Conservation (phyloP, 768 basidiomycete genomes). For the Hygrocybe punicea region DNA sequence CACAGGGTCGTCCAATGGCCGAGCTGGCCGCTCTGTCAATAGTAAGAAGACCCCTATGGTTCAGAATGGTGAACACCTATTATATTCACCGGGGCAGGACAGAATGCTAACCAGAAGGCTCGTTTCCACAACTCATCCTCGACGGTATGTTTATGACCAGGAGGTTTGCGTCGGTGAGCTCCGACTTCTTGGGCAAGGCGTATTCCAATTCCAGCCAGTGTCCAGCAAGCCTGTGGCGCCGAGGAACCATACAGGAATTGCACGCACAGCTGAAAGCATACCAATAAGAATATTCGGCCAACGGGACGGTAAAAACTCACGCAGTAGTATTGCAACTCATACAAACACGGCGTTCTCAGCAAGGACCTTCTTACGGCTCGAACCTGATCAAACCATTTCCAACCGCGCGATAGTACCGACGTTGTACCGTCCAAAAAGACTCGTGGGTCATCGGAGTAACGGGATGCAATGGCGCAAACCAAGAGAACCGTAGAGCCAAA, state of each 20-base stretch:
- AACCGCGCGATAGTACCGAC: slow-evolving; percentile 48
- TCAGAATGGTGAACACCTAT: not conserved
- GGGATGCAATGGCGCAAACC: slow-evolving; percentile 27
- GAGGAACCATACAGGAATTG: slow-evolving; percentile 48
- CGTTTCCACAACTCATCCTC: slow-evolving; percentile 77
- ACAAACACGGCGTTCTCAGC: slow-evolving; percentile 55
- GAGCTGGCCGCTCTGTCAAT: slow-evolving; percentile 50
- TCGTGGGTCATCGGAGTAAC: slow-evolving; percentile 57
- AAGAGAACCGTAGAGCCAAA: slow-evolving; percentile 52
- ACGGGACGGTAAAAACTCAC: slow-evolving; percentile 35
- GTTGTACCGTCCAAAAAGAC: slow-evolving; percentile 48
- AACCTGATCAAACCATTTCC: slow-evolving; percentile 67
- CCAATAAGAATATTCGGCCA: not conserved
- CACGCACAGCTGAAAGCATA: slow-evolving; percentile 42
- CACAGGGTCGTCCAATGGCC: slow-evolving; percentile 62
- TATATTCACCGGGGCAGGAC: not conserved
- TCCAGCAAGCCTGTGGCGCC: slow-evolving; percentile 58
- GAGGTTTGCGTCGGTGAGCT: slow-evolving; percentile 50
- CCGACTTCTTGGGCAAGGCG: slow-evolving; percentile 74
- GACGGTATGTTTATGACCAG: slow-evolving; percentile 35
- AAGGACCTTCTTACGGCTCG: slow-evolving; percentile 59
- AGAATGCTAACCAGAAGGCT: slow-evolving; percentile 50
- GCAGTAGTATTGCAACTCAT: slow-evolving; percentile 69
- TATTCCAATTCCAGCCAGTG: slow-evolving; percentile 61
- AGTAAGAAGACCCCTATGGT: slow-evolving; percentile 45